Conservation (phyloP, 225 moss, liverwort and hornwort genomes). For the Polytrichum formosum region DNA sequence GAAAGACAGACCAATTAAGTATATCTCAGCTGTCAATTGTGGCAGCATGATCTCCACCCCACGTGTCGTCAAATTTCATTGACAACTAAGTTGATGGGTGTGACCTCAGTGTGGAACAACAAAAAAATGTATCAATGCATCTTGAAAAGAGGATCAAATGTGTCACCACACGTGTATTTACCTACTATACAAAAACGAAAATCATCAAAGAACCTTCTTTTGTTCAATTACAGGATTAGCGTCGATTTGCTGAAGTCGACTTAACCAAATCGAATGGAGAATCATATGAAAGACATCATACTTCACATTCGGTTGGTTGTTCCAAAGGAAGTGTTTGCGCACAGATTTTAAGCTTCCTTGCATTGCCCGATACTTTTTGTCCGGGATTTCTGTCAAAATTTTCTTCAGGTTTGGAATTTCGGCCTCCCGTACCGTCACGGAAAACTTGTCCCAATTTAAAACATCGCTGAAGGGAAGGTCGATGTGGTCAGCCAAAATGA, state of each 20-base stretch:
- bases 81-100: no score
- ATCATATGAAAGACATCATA: slow-evolving; percentile 88
- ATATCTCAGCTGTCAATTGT: no score
- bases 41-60: no score
- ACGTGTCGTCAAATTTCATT: no score
- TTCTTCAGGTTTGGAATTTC: slow-evolving; percentile 64
- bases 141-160: no score
- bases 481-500: slow-evolving; percentile 79
- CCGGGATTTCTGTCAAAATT: slow-evolving; percentile 41
- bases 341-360: slow-evolving; percentile 51
- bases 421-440: slow-evolving; percentile 53
- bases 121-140: no score
- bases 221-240: neutral
- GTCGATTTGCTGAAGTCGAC: slow-evolving; percentile 54
- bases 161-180: no score
- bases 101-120: no score
- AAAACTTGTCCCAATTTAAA: slow-evolving; percentile 72
- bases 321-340: slow-evolving; percentile 72
- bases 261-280: slow-evolving; percentile 79
- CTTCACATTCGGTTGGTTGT: slow-evolving; percentile 45
- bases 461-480: slow-evolving; percentile 77
- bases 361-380: slow-evolving; percentile 43
- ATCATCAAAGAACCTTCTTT: no score
- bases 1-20: no score
- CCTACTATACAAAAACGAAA: no score